Percentiles rank a stretch among this genome's conserved stretches.
phyloP scores from a whole-genome alignment of 768 basidiomycete genomes.

The Thelephora aurantiotincta region DNA sequence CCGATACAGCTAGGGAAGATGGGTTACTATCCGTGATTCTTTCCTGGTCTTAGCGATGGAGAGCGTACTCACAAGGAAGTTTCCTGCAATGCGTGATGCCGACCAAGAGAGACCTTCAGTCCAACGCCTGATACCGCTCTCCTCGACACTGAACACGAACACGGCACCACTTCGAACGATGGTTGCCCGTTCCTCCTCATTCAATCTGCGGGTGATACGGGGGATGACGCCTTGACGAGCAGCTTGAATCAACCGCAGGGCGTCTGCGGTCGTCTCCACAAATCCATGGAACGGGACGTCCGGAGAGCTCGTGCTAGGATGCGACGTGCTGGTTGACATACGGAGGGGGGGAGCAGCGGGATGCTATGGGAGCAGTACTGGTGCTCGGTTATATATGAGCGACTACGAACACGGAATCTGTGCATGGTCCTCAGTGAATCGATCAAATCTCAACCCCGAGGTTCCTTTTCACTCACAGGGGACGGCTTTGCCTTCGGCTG shows the following conservation, averaged over 20 bases:
- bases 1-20: constrained; percentile 50
- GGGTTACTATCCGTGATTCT: not conserved
- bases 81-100: constrained; percentile 72
- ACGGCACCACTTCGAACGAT: constrained; percentile 49
- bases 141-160: constrained; percentile 81
- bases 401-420: not conserved
- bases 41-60: not conserved
- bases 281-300: constrained; percentile 54
- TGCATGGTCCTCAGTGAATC: too few species aligned
- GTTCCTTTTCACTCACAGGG: too few species aligned
- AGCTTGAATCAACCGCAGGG: constrained; percentile 72
- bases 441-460: too few species aligned
- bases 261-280: constrained; percentile 71
- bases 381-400: not conserved
- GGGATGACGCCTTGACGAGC: constrained; percentile 69
- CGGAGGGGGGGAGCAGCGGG: not conserved
- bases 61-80: constrained; percentile 51
- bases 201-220: constrained; percentile 70
- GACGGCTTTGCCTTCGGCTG: not conserved
- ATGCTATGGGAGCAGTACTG: not conserved
- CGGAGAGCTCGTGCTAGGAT: constrained; percentile 8
- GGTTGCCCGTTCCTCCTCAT: constrained; percentile 57
- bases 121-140: constrained; percentile 82
- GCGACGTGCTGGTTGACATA: not conserved
- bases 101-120: constrained; percentile 73